Evolutionary conservation across 169 alveolate genomes (phyloP), one percentile per base, ranked within the genome.

Genomic region (Plasmodium vinckei): DNA sequence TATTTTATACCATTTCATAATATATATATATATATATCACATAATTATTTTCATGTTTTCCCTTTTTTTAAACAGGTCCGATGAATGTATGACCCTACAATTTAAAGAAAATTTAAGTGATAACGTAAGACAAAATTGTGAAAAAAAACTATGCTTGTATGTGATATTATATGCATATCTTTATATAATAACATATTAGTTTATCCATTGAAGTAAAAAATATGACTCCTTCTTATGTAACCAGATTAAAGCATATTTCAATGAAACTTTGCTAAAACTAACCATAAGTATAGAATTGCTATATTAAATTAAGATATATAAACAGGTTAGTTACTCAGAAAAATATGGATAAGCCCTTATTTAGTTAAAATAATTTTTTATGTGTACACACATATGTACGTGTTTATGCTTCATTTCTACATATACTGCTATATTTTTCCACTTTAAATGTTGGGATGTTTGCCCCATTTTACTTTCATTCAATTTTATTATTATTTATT

Each of bases 101-200:
- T 84, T 68, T 23, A 69, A 67, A 39, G 87, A 84, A 46, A 84
- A 69, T 10, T 84, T 84, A 57, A 84, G 91, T 71, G 91, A 84
- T 15, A 84, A 84, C 21, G 91, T 84, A 84, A 46, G 65, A 33
- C 21, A 7, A 17, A 53, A 53, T 56, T 39, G 27, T n/a, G 59
- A 44, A 57, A 56, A 57, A 64, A 64, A 19, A 13, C 65, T 12
- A n/a, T 1, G 67, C 9, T n/a, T 57, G 13, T 57, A 3, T 19
- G 33, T 19, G 12, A 4, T 57, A 3, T 12, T 57, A 57, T 33
- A 4, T 33, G 42, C 42, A 33, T 33, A 33, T 33, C 42, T 33
- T 33, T 33, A 33, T 33, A 33, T 33, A 3, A 4, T 33, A 33
- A 33, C 42, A 33, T 33, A 33, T 5, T 5, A 33, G 42, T 33